Evolutionary conservation across 495 filamentous ascomycete species (phyloP).

Genomic region (Hyaloscypha hepaticicola): DNA sequence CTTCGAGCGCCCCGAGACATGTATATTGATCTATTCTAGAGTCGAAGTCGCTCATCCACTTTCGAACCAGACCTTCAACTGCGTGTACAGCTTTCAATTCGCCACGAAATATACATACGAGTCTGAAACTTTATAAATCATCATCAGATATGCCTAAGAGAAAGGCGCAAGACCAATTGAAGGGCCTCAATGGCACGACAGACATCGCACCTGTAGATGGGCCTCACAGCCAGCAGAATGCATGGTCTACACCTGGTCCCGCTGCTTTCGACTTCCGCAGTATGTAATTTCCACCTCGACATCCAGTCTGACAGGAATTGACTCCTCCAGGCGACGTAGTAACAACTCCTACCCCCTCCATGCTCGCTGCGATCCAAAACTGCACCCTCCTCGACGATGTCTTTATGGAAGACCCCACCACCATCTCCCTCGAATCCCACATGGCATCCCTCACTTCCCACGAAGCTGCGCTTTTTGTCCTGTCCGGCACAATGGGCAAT

Average conservation of each 20-base stretch:
- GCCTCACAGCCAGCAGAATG: slow-evolving; percentile 24
- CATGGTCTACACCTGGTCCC: slow-evolving; percentile 60
- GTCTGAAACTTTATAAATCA: neutral
- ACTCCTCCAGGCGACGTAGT: slow-evolving; percentile 64
- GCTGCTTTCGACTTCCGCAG: slow-evolving; percentile 62
- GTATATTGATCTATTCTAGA: neutral
- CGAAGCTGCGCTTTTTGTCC: slow-evolving; percentile 70
- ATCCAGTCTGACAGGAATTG: neutral
- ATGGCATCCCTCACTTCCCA: slow-evolving; percentile 70
- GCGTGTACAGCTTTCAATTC: neutral
- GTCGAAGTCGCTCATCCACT: neutral
- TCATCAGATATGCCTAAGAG: slow-evolving; percentile 4
- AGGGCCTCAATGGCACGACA: slow-evolving; percentile 16
- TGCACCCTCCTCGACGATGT: slow-evolving; percentile 77
- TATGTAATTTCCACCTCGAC: slow-evolving; percentile 11
- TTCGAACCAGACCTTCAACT: neutral
- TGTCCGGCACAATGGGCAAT: slow-evolving; percentile 92
- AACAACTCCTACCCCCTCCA: slow-evolving; percentile 79
- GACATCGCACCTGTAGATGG: slow-evolving; percentile 13
- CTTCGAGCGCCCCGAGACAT: neutral
- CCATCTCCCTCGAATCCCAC: slow-evolving; percentile 66
- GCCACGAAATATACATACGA: neutral
- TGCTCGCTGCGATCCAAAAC: slow-evolving; percentile 66
- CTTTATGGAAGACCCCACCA: slow-evolving; percentile 78
- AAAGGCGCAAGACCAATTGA: slow-evolving; percentile 16